Evolutionary conservation across 1,284 basidiomycete species (phyloP), one percentile per base, ranked within the genome.

Genomic region (Moesziomyces sp.): DNA sequence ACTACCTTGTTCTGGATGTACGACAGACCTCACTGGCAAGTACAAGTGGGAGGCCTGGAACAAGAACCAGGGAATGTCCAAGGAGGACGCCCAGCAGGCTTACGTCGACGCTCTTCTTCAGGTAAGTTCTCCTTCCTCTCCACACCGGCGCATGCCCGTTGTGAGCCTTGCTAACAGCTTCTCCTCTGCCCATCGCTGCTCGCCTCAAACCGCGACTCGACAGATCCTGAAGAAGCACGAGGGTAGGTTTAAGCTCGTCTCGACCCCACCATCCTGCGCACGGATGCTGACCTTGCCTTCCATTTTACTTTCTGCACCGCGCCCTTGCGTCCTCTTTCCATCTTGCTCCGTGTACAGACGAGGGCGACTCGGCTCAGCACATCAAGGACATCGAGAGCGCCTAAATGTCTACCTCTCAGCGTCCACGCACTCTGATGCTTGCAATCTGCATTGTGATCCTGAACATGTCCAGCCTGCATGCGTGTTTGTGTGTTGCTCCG

Each of bases 31-130:
- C 52, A 59, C 76, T 34, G 80, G 80, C 57, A 82, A 82, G 80
- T 76, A 76, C 75, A 82, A 82, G 75, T 82, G 80, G 80, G 80
- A 82, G 46, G 80, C 80, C 40, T 82, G 78, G 78, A 82, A 82
- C 65, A 76, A 64, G 57, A 67, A 75, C 66, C 58, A 80, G 74
- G 80, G 80, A 46, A 61, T 61, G 58, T 70, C 64, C 63, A 59
- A 68, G 58, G 80, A 82, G 48, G 76, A 63, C 1, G 79, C 79
- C 52, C 77, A 82, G 73, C 52, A 77, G 64, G 63, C 78, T 49
- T 81, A 81, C 71, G 79, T 81, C 28, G 68, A 79, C 28, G 65
- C 70, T 46, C 65, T 81, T 24, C 65, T 74, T 40, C 70, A 54
- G 46, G 76, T 78, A 49, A 52, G 74, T 74, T 7, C 16, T 43